Evolutionary conservation across 148 eudicot species (phyloP).

Genomic region (Chenopodium album): DNA sequence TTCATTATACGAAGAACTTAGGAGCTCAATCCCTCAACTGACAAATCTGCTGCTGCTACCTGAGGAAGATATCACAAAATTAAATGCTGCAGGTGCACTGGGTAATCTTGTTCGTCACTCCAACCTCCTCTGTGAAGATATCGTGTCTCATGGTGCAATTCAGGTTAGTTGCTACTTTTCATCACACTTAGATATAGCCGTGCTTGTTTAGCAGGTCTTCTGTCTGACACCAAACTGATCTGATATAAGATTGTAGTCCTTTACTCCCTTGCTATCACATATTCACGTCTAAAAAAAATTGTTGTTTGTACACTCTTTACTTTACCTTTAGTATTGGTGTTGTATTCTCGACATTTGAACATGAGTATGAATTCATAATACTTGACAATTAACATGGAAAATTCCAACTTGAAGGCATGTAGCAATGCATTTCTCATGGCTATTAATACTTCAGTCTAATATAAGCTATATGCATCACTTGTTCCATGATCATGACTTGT

Average conservation of each 20-base stretch:
- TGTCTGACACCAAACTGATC: neutral
- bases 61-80: constrained; percentile 86
- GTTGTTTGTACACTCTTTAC: neutral
- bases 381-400: no score
- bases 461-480: neutral
- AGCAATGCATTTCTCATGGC: neutral
- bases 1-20: constrained; percentile 71
- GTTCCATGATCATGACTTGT: neutral
- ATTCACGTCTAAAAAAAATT: neutral
- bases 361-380: no score
- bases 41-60: constrained; percentile 60
- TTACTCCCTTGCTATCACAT: neutral
- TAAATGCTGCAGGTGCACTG: constrained; percentile 93
- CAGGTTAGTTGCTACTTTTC: constrained; percentile 45
- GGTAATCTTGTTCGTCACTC: constrained; percentile 95
- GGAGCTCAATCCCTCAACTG: constrained; percentile 73
- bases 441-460: neutral
- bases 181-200: neutral
- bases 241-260: neutral
- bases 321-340: no score
- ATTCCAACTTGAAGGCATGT: no score
- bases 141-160: constrained; percentile 78
- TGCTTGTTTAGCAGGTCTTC: neutral
- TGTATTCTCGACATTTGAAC: no score
- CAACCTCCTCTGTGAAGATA: constrained; percentile 77